Conservation (phyloP, 169 alveolate species). For the Amoebophrya sp. region DNA sequence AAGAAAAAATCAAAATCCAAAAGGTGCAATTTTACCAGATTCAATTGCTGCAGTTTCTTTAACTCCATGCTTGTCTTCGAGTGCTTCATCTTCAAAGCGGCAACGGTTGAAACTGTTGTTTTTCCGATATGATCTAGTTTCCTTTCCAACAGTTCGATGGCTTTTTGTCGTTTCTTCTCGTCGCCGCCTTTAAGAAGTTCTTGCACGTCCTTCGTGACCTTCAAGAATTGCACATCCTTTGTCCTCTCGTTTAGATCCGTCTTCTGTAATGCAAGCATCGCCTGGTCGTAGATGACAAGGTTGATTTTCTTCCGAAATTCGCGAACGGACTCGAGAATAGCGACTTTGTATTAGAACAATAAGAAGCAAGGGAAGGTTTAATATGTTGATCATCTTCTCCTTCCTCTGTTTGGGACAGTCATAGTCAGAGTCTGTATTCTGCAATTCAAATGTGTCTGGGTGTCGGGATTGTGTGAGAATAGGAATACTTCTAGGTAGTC, state of each 20-base stretch:
- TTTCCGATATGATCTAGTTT: neutral
- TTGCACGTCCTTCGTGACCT: slow-evolving; percentile 9
- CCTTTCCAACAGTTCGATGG: neutral
- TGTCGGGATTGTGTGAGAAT: too few species aligned
- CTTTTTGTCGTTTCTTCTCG: neutral
- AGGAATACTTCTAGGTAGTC: too few species aligned
- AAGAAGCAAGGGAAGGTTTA: too few species aligned
- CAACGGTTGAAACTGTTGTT: neutral
- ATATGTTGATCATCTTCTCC: too few species aligned
- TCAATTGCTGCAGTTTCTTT: neutral
- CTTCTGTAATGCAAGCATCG: neutral
- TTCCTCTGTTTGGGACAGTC: too few species aligned
- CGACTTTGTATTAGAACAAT: too few species aligned
- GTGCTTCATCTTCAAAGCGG: neutral
- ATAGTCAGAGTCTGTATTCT: too few species aligned
- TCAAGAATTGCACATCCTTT: neutral
- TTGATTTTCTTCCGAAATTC: neutral
- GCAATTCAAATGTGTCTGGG: too few species aligned
- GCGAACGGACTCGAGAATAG: neutral
- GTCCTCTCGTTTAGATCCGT: neutral
- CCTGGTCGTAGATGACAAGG: neutral
- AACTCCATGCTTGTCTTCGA: neutral
- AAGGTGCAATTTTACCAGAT: too few species aligned
- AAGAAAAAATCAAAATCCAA: too few species aligned
- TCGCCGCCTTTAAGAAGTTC: neutral